phyloP scores from a whole-genome alignment of 108 stramenopile species.

The Conticribra guillardii region DNA sequence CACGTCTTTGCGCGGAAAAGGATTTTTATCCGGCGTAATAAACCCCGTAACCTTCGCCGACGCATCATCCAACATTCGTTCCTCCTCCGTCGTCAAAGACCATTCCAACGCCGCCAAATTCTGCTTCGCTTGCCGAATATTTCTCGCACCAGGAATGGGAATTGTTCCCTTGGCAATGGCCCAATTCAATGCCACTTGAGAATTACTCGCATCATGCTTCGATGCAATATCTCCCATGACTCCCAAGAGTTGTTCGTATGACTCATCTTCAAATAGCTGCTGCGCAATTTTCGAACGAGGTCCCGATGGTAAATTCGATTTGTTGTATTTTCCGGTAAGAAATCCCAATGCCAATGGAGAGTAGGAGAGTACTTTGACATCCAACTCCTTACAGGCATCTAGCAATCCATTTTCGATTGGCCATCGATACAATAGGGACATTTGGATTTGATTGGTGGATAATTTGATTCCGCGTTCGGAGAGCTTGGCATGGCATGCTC shows the following conservation, averaged over 20 bases:
- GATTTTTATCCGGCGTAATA: constrained; percentile 44
- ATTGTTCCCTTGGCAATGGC: constrained; percentile 67
- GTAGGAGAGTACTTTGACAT: constrained; percentile 67
- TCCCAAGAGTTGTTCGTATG: constrained; percentile 37
- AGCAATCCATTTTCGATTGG: constrained; percentile 68
- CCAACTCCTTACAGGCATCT: constrained; percentile 68
- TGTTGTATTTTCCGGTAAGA: constrained; percentile 68
- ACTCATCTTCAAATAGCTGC: constrained; percentile 41
- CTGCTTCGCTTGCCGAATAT: constrained; percentile 55
- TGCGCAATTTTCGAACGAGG: constrained; percentile 61
- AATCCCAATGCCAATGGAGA: constrained; percentile 75
- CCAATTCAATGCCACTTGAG: constrained; percentile 79
- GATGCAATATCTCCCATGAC: constrained; percentile 53
- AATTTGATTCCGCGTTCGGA: constrained; percentile 63
- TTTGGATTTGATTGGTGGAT: constrained; percentile 76
- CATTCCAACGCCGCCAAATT: constrained; percentile 68
- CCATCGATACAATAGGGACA: constrained; percentile 59
- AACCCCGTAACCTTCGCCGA: constrained; percentile 52
- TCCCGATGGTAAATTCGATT: constrained; percentile 41
- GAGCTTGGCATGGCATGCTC: constrained; percentile 66
- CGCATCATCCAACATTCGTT: constrained; percentile 54
- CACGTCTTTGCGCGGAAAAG: constrained; percentile 63
- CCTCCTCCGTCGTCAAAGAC: constrained; percentile 53
- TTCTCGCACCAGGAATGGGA: constrained; percentile 76
- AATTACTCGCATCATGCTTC: constrained; percentile 41